Evolutionary conservation across 805 yeast species (phyloP).

Genomic region (Danielia oregonensis): DNA sequence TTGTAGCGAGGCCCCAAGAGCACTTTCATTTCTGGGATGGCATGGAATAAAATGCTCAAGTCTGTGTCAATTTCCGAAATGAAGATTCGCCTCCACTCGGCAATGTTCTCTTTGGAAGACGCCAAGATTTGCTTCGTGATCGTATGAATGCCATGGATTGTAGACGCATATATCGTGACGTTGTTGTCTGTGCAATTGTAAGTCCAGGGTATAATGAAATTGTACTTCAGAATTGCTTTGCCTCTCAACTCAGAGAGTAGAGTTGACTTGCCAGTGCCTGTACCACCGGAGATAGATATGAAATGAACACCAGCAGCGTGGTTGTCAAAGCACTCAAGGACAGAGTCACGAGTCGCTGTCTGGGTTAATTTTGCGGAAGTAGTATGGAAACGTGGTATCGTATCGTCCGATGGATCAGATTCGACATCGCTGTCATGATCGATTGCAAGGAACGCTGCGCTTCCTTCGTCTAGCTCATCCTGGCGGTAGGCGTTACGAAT

Average conservation of each 20-base stretch:
- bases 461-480: slow-evolving; percentile 1
- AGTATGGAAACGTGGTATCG: not conserved
- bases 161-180: slow-evolving; percentile 34
- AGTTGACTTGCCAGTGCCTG: slow-evolving; percentile 46
- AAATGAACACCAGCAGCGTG: slow-evolving; percentile 14
- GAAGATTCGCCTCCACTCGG: slow-evolving; percentile 39
- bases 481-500: slow-evolving; percentile 18
- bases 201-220: slow-evolving; percentile 29
- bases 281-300: slow-evolving; percentile 35
- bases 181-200: slow-evolving; percentile 21
- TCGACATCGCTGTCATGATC: not conserved
- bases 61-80: slow-evolving; percentile 38
- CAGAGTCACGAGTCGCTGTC: not conserved
- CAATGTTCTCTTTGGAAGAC: slow-evolving; percentile 29
- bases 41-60: slow-evolving; percentile 34
- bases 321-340: slow-evolving; percentile 5
- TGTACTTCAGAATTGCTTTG: slow-evolving; percentile 27
- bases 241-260: slow-evolving; percentile 37
- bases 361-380: not conserved
- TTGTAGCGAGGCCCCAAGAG: slow-evolving; percentile 41
- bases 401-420: not conserved
- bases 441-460: not conserved
- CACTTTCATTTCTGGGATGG: slow-evolving; percentile 43
- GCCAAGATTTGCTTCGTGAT: slow-evolving; percentile 41
- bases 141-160: slow-evolving; percentile 35